These are phyloP conservation scores for Xylaria castorea DNA, from an alignment of 495 filamentous ascomycete species.

Conservation along the genomic window DNA sequence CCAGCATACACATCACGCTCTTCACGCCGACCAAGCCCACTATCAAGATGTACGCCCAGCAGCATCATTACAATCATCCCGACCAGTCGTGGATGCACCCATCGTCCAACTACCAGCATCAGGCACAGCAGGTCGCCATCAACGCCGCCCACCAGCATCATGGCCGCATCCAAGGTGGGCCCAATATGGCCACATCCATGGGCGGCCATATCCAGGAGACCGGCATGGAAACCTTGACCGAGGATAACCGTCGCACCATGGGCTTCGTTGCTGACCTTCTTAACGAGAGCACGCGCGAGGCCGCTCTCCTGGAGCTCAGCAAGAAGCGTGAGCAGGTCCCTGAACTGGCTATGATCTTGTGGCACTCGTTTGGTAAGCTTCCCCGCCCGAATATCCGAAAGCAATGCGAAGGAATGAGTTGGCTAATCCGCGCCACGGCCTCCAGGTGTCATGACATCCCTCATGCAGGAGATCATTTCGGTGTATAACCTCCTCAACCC, in stretches of 20 bases:
- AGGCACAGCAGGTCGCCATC: conserved; percentile 67
- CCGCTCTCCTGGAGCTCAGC: conserved; percentile 92
- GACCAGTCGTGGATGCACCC: conserved; percentile 81
- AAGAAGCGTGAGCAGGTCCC: conserved; percentile 99
- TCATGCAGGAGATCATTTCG: conserved; percentile 98
- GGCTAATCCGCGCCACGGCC: conserved; percentile 24
- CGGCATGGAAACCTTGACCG: conserved; percentile 65
- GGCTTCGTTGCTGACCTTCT: conserved; percentile 93
- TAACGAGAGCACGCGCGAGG: conserved; percentile 84
- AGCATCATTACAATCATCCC: conserved; percentile 75
- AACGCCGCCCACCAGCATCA: conserved; percentile 66
- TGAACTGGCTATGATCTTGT: conserved; percentile 93
- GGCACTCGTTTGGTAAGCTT: conserved; percentile 94
- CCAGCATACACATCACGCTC: conserved; percentile 10
- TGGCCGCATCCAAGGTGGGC: conserved; percentile 71
- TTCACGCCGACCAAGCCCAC: conserved; percentile 48
- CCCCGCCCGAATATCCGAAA: neutral
- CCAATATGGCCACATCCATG: conserved; percentile 51
- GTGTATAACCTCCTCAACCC: conserved; percentile 97
- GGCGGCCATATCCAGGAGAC: conserved; percentile 64
- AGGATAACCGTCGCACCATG: conserved; percentile 91
- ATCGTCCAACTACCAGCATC: conserved; percentile 54
- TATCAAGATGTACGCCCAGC: conserved; percentile 64
- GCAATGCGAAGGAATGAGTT: neutral
- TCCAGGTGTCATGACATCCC: conserved; percentile 94